These are phyloP conservation scores for Lipomyces kockii DNA, from an alignment of 805 yeast genomes.

Conservation along the genomic window DNA sequence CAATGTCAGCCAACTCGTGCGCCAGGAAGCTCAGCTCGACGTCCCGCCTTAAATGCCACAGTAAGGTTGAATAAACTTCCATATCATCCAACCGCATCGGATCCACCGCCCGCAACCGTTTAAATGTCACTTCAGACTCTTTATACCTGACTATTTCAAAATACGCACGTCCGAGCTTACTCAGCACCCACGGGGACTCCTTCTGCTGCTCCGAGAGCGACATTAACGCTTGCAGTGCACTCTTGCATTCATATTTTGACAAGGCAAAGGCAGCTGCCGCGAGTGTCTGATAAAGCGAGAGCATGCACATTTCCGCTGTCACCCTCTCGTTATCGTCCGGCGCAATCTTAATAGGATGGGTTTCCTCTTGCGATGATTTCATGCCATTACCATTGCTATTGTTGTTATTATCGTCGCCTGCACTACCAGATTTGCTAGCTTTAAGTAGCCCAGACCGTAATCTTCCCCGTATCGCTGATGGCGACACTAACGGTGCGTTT, in stretches of 20 bases:
- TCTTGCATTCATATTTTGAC: constrained; percentile 69
- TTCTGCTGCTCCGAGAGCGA: constrained; percentile 65
- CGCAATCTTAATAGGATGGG: constrained; percentile 17
- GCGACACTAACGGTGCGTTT: neutral
- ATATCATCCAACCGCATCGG: constrained; percentile 82
- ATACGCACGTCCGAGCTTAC: constrained; percentile 77
- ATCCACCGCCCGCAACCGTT: constrained; percentile 66
- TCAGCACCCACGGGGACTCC: constrained; percentile 82
- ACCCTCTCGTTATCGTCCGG: constrained; percentile 32
- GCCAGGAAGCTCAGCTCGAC: constrained; percentile 79
- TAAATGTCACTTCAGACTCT: constrained; percentile 69
- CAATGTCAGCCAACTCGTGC: constrained; percentile 72
- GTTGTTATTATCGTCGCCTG: neutral
- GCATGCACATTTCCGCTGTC: constrained; percentile 30
- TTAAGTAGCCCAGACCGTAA: constrained; percentile 17
- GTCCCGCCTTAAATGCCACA: constrained; percentile 91
- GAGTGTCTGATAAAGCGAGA: constrained; percentile 32
- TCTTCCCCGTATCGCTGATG: constrained; percentile 18
- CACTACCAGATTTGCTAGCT: neutral
- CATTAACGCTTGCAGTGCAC: constrained; percentile 72
- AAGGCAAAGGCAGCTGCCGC: constrained; percentile 33
- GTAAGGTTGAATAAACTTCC: constrained; percentile 86
- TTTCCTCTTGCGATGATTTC: neutral
- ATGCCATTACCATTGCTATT: neutral
- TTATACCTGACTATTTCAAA: constrained; percentile 87